phyloP scores from a whole-genome alignment of 306 rosid species.

The Pyrus bretschneideri region DNA sequence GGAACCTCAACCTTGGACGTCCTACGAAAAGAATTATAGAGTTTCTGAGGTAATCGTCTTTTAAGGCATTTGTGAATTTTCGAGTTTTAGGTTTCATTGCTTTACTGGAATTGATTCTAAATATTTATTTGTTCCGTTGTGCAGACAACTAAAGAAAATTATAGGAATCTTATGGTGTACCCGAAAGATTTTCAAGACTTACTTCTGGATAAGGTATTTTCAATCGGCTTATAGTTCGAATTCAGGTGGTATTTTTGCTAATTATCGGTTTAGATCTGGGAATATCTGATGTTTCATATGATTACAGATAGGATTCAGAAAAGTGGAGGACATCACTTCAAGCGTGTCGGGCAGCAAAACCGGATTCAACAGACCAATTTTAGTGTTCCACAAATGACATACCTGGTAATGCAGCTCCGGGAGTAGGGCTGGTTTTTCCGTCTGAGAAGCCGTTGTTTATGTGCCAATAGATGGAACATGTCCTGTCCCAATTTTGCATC shows the following conservation, averaged over 20 bases:
- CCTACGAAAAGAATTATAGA: constrained; percentile 40
- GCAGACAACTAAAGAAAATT: constrained; percentile 54
- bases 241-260: neutral
- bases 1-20: constrained; percentile 99
- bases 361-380: constrained; percentile 86
- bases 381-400: constrained; percentile 58
- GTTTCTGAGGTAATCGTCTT: constrained; percentile 40
- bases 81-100: neutral
- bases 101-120: neutral
- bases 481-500: neutral
- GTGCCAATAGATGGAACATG: neutral
- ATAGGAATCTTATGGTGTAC: constrained; percentile 32
- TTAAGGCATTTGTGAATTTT: neutral
- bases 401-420: constrained; percentile 1
- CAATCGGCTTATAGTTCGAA: neutral
- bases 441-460: neutral
- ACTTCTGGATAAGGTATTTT: constrained; percentile 76
- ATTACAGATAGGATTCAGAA: constrained; percentile 71
- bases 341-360: constrained; percentile 46
- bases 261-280: neutral
- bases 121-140: neutral
- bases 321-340: constrained; percentile 54
- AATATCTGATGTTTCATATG: constrained; percentile 15
- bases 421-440: neutral
- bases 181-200: constrained; percentile 65